Evolutionary conservation across 2,329 filamentous ascomycete species (phyloP), one percentile per base, ranked within the genome.

Genomic region (Karstenula rhodostoma): DNA sequence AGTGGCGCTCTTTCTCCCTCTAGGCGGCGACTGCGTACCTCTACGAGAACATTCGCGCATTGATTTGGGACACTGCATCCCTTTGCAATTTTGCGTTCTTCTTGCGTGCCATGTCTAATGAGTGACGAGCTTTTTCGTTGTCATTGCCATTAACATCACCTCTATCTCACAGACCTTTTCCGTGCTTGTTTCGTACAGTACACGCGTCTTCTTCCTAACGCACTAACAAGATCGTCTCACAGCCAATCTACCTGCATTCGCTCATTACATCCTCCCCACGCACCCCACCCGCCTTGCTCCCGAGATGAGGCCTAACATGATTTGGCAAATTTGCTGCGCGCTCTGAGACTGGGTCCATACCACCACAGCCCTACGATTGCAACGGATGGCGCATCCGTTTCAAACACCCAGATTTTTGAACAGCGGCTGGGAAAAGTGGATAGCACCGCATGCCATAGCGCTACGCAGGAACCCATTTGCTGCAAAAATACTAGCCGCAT

Each of bases 301-400:
- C 22, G 8, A 25, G 19, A 17, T 5, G 8, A 51, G 8, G 9
- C 13, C 40, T 50, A 57, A n/a, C 51, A 57, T n/a, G 47, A n/a
- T 37, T 57, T 33, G 33, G 55, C 55, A 25, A 57, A 57, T 25
- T 44, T 57, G 46, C 55, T 57, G 29, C 55, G 55, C 22, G 55
- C 46, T 33, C 55, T 51, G 35, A 59, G 50, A 32, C 71, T 79
- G 7, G 79, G 82, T 7, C 86, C 86, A 59, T 79, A 85, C 60
- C 82, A 83, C 73, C 83, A 89, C 53, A 89, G 76, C 44, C 82
- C 71, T 76, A 81, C 87, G 52, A 89, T 85, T 25, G 84, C 85
- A 17, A 84, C 61, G 57, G 87, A 89, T 66, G 60, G 80, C 85
- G 0, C 82, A 82, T 15, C 87, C 87, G 52, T 76, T 79, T 5